Percentiles rank a stretch among this genome's conserved stretches.
Evolutionary conservation across 169 alveolate species (phyloP).

Genomic region (Amoebophrya sp.): DNA sequence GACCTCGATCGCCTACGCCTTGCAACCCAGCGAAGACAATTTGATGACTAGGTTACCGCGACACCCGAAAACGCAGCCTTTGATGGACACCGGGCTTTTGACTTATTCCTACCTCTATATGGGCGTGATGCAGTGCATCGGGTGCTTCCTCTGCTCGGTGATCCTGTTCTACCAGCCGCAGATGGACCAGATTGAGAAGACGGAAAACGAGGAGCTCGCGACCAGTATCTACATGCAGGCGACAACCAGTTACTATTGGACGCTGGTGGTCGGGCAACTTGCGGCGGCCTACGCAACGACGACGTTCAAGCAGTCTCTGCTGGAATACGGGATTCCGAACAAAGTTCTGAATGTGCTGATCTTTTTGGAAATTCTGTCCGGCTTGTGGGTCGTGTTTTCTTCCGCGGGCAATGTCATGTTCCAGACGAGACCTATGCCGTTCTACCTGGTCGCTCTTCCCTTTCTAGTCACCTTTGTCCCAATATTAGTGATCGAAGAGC

Average conservation of each 20-base stretch:
- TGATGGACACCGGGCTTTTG: slow-evolving; percentile 33
- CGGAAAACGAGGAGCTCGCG: not conserved
- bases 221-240: not conserved
- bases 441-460: not conserved
- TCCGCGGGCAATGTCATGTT: not conserved
- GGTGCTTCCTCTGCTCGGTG: slow-evolving; percentile 31
- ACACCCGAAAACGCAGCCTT: slow-evolving; percentile 39
- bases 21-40: slow-evolving; percentile 37
- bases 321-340: not conserved
- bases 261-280: slow-evolving; percentile 18
- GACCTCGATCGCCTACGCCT: slow-evolving; percentile 43
- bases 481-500: not conserved
- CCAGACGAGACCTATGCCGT: not conserved
- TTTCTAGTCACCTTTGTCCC: not conserved
- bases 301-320: not conserved
- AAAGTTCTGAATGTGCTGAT: not conserved
- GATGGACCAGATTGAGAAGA: not conserved
- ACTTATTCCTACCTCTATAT: slow-evolving; percentile 38
- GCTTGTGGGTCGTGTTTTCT: not conserved
- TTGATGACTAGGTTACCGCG: slow-evolving; percentile 39
- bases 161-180: not conserved
- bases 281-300: slow-evolving; percentile 16
- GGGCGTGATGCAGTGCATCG: slow-evolving; percentile 34
- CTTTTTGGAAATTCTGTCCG: not conserved
- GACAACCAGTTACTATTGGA: not conserved